Base-by-base conservation (phyloP, 2,329 filamentous ascomycete genomes). In the Pseudogymnoascus sp. region DNA sequence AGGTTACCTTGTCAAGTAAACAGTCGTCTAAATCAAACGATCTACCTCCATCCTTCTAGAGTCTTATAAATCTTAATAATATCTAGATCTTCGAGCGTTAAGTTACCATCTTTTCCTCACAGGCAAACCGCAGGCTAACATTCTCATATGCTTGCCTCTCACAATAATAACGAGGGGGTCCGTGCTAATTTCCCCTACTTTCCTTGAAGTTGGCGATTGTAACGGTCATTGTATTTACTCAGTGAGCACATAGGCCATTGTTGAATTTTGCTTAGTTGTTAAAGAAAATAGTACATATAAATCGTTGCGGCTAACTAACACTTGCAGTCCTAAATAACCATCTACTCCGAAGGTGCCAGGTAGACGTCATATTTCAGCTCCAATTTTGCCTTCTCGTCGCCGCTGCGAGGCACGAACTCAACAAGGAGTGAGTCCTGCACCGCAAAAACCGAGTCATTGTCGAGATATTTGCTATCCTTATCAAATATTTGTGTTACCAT, bases 401-500 rank as follows among this genome's bases (percentile, higher is more conserved):
- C 73, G 65, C 74, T 61, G 33, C 78, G 69, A 8, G 80, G 79
- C 68, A 75, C 78, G 69, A 83, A 83, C 66, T 80, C 75, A 12
- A 83, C 74, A 1, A 83, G 68, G 4, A 83, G 71, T 58, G 81
- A 80, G 58, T 80, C 75, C 74, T 83, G 83, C 67, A 83, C 81
- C 38, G 80, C 81, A 65, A 81, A 83, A 33, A 81, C 80, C 3
- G 77, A 78, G 67, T 79, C 77, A 18, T 77, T 75, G 38, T 74
- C 71, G 25, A 91, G 79, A 72, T 90, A 89, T 59, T 83, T 81
- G 75, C 88, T 84, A 65, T 83, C 79, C 65, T 81, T 81, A 74
- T 90, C 88, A 72, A 91, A 93, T 61, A 93, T 86, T 74, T 93
- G 89, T 0, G 89, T 91, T 1, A 88, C 89, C 64, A 90, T 68